Conservation (phyloP, 2,329 filamentous ascomycete species). For the Pyrenophora graminea region DNA sequence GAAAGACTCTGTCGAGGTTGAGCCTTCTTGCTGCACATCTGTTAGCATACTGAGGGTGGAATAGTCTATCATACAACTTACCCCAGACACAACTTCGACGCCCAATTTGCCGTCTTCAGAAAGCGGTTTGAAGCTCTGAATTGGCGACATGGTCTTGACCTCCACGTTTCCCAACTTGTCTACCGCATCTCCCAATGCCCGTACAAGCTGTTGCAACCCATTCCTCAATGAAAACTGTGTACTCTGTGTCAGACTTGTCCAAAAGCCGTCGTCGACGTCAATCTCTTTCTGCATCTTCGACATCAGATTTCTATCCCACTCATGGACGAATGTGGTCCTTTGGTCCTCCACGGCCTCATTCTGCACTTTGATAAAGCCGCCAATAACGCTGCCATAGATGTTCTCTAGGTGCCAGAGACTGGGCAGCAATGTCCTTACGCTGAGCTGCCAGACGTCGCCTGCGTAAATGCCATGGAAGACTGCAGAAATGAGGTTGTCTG, state of each 20-base stretch:
- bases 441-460: constrained; percentile 81
- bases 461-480: constrained; percentile 88
- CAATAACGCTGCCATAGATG: constrained; percentile 39
- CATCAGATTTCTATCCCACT: constrained; percentile 24
- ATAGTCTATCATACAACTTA: constrained; percentile 15
- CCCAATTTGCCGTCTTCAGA: constrained; percentile 12
- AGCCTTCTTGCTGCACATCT: constrained; percentile 13
- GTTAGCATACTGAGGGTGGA: constrained; percentile 10
- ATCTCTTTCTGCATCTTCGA: constrained; percentile 43
- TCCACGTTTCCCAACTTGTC: constrained; percentile 46
- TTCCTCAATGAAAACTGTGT: constrained; percentile 53
- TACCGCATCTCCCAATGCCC: constrained; percentile 44
- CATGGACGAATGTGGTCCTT: constrained; percentile 20
- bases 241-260: constrained; percentile 35
- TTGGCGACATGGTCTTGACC: constrained; percentile 44
- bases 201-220: constrained; percentile 48
- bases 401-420: constrained; percentile 55
- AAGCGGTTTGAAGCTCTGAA: constrained; percentile 24
- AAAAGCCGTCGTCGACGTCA: constrained; percentile 40
- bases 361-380: constrained; percentile 28
- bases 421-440: constrained; percentile 67
- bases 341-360: constrained; percentile 10
- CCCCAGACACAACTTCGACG: constrained; percentile 32
- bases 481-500: constrained; percentile 76
- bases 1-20: constrained; percentile 25